Evolutionary conservation across 2,329 filamentous ascomycete genomes (phyloP).

Genomic region (Chalara sp.): DNA sequence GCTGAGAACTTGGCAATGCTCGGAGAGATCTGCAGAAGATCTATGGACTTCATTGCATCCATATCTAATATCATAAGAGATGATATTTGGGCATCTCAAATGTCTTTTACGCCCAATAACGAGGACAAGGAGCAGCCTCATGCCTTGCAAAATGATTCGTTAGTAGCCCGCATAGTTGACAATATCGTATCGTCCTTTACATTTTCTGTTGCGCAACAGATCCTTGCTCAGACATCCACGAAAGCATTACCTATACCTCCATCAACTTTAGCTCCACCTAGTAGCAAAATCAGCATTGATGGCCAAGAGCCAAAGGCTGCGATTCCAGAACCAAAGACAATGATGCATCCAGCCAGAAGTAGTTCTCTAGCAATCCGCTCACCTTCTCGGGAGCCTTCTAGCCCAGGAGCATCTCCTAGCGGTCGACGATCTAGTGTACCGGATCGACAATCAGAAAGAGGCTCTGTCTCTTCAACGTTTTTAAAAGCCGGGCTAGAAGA

Average conservation of each 20-base stretch:
- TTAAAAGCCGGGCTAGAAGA: constrained; percentile 67
- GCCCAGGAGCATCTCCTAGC: constrained; percentile 48
- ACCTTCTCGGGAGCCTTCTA: constrained; percentile 38
- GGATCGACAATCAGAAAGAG: constrained; percentile 23
- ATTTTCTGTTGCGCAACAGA: constrained; percentile 69
- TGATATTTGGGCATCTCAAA: constrained; percentile 63
- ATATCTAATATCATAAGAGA: constrained; percentile 73
- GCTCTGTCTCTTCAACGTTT: constrained; percentile 36
- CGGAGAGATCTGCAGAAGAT: constrained; percentile 79
- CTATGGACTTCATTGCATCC: constrained; percentile 76
- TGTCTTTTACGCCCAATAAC: constrained; percentile 5
- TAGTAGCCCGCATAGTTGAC: constrained; percentile 52
- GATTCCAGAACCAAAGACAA: constrained; percentile 62
- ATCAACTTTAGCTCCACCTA: constrained; percentile 39
- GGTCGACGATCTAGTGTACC: constrained; percentile 32
- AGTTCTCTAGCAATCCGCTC: constrained; percentile 49
- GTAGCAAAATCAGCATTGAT: constrained; percentile 24
- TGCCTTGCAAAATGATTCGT: constrained; percentile 24
- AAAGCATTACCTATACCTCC: constrained; percentile 60
- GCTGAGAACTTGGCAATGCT: constrained; percentile 70
- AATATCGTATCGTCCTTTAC: constrained; percentile 73
- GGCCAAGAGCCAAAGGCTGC: constrained; percentile 53
- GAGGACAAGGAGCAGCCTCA: constrained; percentile 29
- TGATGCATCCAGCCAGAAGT: constrained; percentile 60
- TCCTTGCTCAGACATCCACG: constrained; percentile 68